A percentile compares a stretch with the other conserved stretches of the same genome.
These are phyloP conservation scores for Termitomyces sp. DNA, from an alignment of 768 basidiomycete species.

Conservation along the genomic window DNA sequence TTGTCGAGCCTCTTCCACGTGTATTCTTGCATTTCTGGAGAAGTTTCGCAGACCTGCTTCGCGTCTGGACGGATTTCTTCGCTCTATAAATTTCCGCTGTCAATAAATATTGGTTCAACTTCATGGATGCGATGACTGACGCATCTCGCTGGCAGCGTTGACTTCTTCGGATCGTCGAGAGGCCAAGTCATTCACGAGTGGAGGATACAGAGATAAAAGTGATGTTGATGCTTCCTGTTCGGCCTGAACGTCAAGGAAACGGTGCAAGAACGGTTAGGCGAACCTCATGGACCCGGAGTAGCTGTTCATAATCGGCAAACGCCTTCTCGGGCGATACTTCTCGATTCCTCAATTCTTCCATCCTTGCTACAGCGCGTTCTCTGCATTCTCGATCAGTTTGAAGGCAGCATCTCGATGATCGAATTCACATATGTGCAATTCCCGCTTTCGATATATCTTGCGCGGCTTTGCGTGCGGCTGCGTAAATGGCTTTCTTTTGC, in stretches of 20 bases:
- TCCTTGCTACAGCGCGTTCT: conserved; percentile 24
- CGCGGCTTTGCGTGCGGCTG: conserved; percentile 26
- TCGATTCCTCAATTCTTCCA: conserved; percentile 21
- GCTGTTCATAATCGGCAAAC: conserved; percentile 20
- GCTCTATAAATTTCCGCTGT: conserved; percentile 20
- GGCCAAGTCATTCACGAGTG: conserved; percentile 29
- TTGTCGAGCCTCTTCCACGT: conserved; percentile 30
- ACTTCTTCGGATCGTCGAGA: conserved; percentile 28
- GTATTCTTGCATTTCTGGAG: conserved; percentile 28
- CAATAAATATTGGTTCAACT: neutral
- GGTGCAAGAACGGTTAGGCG: neutral
- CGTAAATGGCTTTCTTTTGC: conserved; percentile 30
- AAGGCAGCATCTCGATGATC: neutral
- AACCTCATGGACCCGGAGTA: conserved; percentile 25
- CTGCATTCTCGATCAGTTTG: conserved; percentile 14
- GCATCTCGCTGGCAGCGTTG: conserved; percentile 32
- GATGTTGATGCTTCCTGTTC: conserved; percentile 18
- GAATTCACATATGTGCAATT: conserved; percentile 24
- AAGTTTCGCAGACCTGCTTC: conserved; percentile 24
- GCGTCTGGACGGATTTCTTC: conserved; percentile 21
- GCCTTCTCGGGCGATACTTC: conserved; percentile 24
- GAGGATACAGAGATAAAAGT: conserved; percentile 22
- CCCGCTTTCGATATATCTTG: conserved; percentile 25
- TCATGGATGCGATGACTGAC: conserved; percentile 21
- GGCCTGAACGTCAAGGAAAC: conserved; percentile 1